Evolutionary conservation across 176 grass and related monocot genomes (phyloP).

Genomic region (Hordeum vulgare): DNA sequence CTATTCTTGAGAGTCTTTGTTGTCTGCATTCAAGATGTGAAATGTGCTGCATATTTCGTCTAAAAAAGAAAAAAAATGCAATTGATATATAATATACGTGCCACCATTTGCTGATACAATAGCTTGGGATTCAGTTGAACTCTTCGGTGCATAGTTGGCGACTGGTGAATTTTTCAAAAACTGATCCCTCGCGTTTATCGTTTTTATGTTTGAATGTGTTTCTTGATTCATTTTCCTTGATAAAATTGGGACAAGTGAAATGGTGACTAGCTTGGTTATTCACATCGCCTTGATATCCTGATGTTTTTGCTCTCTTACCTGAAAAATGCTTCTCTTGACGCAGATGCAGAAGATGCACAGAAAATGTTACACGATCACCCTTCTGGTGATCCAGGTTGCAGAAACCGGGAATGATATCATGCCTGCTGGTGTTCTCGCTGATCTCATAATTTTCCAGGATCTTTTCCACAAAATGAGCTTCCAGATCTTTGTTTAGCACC

Average conservation of each 20-base stretch:
- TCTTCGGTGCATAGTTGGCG: neutral
- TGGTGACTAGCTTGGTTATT: neutral
- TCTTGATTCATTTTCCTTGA: neutral
- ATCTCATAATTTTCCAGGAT: conserved; percentile 60
- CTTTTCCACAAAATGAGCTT: conserved; percentile 30
- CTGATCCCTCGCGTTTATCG: neutral
- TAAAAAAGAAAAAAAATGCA: neutral
- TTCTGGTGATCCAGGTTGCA: conserved; percentile 66
- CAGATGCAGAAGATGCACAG: conserved; percentile 74
- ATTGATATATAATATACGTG: neutral
- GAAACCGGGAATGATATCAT: conserved; percentile 77
- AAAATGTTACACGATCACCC: conserved; percentile 64
- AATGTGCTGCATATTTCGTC: neutral
- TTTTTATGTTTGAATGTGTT: neutral
- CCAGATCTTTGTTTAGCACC: neutral
- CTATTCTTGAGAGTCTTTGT: neutral
- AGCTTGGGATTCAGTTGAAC: conserved; percentile 5
- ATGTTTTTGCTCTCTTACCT: neutral
- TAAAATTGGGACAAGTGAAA: neutral
- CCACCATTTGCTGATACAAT: neutral
- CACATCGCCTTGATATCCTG: neutral
- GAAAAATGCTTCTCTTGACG: neutral
- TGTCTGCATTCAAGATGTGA: neutral
- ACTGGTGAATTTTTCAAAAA: neutral
- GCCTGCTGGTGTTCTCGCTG: conserved; percentile 56